Base-by-base conservation (phyloP, 768 basidiomycete species). In the Lactarius deliciosus region DNA sequence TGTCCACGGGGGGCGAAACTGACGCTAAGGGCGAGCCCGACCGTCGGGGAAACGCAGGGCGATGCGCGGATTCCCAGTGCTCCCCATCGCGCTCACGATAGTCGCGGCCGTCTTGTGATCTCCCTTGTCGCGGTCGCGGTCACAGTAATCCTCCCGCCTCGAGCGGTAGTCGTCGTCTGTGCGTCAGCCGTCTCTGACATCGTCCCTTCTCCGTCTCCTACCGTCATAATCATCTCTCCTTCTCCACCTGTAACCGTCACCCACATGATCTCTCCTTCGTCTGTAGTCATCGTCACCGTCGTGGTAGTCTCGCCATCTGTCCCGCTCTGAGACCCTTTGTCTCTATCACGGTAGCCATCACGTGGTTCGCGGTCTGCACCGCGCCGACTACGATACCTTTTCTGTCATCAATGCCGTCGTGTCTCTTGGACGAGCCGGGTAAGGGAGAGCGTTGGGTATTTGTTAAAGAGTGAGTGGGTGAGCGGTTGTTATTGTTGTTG, bases 21-120 rank as follows among this genome's bases (percentile, higher is more conserved):
- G 84, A 82, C 4, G 70, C 73, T 32, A 83, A 80, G 20, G 61
- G 65, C 10, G 78, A 76, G 77, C 32, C 32, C 32, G 32, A 45
- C 20, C 70, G 68, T 11, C 74, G 79, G n/a, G 86, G 88, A 8
- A n/a, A 90, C 3, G 84, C 86, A 41, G 90, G 90, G 38, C 89
- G 86, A 57, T 76, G 78, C 22, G 73, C 68, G 78, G 70, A 77
- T 71, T 66, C 73, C 55, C 36, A 74, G 75, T 69, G 68, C 41
- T 77, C 77, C 64, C 72, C 73, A 22, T 74, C 76, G 54, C 72
- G 67, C 40, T 78, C 76, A 60, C 75, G 64, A 41, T 78, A 73
- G 45, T 80, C 77, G 65, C 82, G 81, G 55, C 80, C 74, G 38
- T 82, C 81, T 69, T 50, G 64, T 10, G 18, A n/a, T 83, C 76